Evolutionary conservation across 306 rosid genomes (phyloP), one percentile per base, ranked within the genome.

Genomic region (Parietaria judaica): DNA sequence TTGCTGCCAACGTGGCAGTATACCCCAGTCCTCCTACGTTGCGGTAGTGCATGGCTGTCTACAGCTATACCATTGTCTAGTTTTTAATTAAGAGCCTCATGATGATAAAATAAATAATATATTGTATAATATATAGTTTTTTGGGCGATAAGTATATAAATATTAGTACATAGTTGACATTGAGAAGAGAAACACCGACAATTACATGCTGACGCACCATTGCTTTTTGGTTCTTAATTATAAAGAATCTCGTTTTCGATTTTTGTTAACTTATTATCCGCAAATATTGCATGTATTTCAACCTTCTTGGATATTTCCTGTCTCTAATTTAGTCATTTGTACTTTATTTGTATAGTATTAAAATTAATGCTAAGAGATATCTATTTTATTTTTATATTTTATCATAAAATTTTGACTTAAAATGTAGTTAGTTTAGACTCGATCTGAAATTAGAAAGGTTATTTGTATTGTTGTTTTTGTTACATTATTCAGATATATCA

Each of bases 171-270:
- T 37, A 31, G 16, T 11, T 11, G 1, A 61, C 31, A 17, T n/a
- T 62, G 66, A 47, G 16, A 62, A 23, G 6, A 39, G 16, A 23
- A 54, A 58, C 77, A 73, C 77, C 77, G 72, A 49, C 53, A 49
- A 49, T 49, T 10, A 66, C 72, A 56, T 37, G 59, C 8, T 49
- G 66, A 56, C 77, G 50, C 64, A 56, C 61, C 39, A 3, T 10
- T 54, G 38, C 60, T 38, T 23, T n/a, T 53, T 13, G 34, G 31
- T 64, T 9, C n/a, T 14, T 2, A 13, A 41, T 23, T 23, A 23
- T 23, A 52, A 49, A 12, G 66, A 48, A 48, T 62, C 55, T 62
- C 60, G 45, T 17, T 41, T 56, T 36, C 57, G 6, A 53, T 12
- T 9, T 53, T 53, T 8, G 23, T 34, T 17, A 15, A 12, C 31